A percentile compares a stretch with the other conserved stretches of the same genome.
These are phyloP conservation scores for Lachnellula occidentalis DNA, from an alignment of 2,329 filamentous ascomycete species.

Conservation along the genomic window DNA sequence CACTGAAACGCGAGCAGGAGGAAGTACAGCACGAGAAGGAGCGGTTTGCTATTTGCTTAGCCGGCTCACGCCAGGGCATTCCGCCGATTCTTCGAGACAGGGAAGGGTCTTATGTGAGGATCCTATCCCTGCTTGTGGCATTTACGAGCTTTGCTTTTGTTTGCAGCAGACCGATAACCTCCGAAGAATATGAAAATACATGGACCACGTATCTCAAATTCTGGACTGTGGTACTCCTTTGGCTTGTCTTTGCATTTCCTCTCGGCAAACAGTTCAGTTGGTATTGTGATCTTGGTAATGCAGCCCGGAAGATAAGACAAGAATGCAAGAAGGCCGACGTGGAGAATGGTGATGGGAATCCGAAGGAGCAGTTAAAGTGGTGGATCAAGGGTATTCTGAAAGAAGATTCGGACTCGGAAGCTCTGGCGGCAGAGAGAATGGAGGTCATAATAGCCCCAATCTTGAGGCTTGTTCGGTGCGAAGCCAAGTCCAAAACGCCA, in stretches of 20 bases:
- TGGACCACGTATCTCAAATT: too few relatives aligned
- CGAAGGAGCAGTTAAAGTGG: neutral
- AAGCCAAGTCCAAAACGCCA: too few relatives aligned
- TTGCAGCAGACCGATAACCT: neutral
- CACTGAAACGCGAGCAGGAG: neutral
- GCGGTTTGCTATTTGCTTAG: neutral
- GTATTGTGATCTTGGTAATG: neutral
- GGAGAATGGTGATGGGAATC: neutral
- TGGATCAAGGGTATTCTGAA: neutral
- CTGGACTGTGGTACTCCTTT: neutral
- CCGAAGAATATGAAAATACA: neutral
- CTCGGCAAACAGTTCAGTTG: neutral
- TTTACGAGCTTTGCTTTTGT: neutral
- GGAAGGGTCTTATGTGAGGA: neutral
- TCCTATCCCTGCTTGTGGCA: neutral
- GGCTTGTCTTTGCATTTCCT: neutral
- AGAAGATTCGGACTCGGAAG: neutral
- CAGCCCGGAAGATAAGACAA: neutral
- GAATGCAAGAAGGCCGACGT: neutral
- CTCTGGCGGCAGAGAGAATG: conserved; percentile 6
- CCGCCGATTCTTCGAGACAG: neutral
- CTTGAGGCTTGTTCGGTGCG: neutral
- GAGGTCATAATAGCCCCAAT: conserved; percentile 3
- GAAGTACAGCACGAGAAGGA: neutral
- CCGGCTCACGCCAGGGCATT: neutral